A percentile compares a stretch with the other conserved stretches of the same genome.
phyloP scores from a whole-genome alignment of 495 filamentous ascomycete species.

The Aspergillus bertholletiae region DNA sequence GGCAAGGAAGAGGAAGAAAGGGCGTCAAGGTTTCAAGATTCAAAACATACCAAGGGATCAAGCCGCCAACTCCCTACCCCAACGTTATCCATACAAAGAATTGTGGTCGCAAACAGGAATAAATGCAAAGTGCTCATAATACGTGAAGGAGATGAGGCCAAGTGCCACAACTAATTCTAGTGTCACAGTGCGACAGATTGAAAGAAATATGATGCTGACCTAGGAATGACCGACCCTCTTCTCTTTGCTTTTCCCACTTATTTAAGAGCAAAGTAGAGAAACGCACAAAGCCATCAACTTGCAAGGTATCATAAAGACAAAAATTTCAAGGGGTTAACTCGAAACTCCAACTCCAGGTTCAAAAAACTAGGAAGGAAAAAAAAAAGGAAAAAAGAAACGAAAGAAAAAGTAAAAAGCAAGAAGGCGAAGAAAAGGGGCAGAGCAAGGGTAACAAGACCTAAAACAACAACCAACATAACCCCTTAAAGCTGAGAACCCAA shows the following conservation, averaged over 20 bases:
- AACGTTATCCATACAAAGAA: background rate
- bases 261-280: too few species aligned
- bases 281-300: too few species aligned
- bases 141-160: background rate
- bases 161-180: background rate
- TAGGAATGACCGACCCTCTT: too few species aligned
- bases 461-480: background rate
- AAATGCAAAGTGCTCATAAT: background rate
- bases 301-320: too few species aligned
- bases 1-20: background rate
- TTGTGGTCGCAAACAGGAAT: background rate
- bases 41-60: background rate
- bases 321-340: too few species aligned
- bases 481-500: background rate
- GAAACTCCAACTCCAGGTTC: too few species aligned
- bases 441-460: too few species aligned
- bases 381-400: too few species aligned
- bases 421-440: too few species aligned
- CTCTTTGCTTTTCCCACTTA: too few species aligned
- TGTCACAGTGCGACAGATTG: background rate
- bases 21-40: background rate
- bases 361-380: too few species aligned
- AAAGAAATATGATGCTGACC: background rate
- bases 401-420: conserved; percentile 7
- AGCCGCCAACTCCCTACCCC: background rate